Conservation (phyloP, 345 rosid species). For the Salix suchowensis region DNA sequence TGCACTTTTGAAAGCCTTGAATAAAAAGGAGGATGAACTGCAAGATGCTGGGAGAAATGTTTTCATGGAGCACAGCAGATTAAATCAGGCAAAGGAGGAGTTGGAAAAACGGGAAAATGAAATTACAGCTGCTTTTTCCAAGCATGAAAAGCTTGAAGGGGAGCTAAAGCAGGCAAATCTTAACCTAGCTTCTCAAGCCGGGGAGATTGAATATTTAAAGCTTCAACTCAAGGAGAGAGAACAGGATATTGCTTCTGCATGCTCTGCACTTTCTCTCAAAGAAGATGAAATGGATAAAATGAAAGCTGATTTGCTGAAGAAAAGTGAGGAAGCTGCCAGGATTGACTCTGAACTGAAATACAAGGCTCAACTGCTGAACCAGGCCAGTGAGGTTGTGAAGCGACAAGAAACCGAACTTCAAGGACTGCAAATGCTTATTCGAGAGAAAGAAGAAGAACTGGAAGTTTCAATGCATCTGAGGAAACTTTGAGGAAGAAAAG, state of each 20-base stretch:
- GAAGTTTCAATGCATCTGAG: conserved; percentile 35
- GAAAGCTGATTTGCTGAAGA: conserved; percentile 42
- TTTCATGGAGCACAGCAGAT: conserved; percentile 45
- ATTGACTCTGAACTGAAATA: conserved; percentile 40
- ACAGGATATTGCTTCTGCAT: conserved; percentile 39
- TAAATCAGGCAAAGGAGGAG: conserved; percentile 50
- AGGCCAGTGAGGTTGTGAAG: conserved; percentile 57
- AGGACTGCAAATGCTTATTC: conserved; percentile 42
- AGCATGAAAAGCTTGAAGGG: conserved; percentile 52
- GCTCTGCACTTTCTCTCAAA: conserved; percentile 41
- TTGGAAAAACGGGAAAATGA: conserved; percentile 46
- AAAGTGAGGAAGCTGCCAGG: conserved; percentile 44
- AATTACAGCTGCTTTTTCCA: conserved; percentile 42
- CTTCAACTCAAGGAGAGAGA: conserved; percentile 50
- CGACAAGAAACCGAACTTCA: conserved; percentile 61
- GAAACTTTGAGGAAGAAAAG: conserved; percentile 61
- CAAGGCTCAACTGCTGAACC: conserved; percentile 53
- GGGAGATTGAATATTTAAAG: conserved; percentile 62
- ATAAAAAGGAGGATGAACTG: conserved; percentile 63
- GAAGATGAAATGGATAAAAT: conserved; percentile 52
- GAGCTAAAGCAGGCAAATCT: conserved; percentile 53
- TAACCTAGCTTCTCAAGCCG: conserved; percentile 58
- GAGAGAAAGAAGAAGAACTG: conserved; percentile 63
- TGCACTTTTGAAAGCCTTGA: conserved; percentile 58
- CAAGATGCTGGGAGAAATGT: conserved; percentile 53